Evolutionary conservation across 106 monocot genomes (phyloP).

Genomic region (Cymbidium sinense): DNA sequence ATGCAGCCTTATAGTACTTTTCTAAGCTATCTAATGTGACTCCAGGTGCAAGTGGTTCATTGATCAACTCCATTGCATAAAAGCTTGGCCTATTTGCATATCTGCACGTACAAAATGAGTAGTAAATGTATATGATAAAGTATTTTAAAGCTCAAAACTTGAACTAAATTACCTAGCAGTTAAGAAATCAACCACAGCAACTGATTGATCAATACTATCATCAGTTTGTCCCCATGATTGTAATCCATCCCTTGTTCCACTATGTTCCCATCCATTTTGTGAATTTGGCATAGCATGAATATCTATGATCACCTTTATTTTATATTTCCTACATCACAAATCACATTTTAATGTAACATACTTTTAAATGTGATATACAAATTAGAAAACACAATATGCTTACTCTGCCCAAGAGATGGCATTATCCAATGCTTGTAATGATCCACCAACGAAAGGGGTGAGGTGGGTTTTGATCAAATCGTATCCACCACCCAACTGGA

Average conservation of each 20-base stretch:
- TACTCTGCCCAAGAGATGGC: conserved; percentile 83
- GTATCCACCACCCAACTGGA: conserved; percentile 97
- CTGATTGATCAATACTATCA: conserved; percentile 37
- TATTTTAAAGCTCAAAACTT: too few relatives aligned
- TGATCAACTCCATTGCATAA: conserved; percentile 60
- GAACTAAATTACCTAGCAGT: conserved; percentile 37
- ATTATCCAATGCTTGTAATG: conserved; percentile 55
- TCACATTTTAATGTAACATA: not conserved
- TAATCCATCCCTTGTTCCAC: conserved; percentile 63
- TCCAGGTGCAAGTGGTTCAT: conserved; percentile 58
- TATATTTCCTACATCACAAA: conserved; percentile 23
- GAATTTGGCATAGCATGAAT: conserved; percentile 47
- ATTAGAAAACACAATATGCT: not conserved
- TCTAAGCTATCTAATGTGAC: conserved; percentile 33
- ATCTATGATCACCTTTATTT: conserved; percentile 43
- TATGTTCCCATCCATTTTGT: conserved; percentile 57
- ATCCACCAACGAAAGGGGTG: conserved; percentile 58
- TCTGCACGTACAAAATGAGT: not conserved
- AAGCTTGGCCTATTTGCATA: conserved; percentile 35
- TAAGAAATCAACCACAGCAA: conserved; percentile 60
- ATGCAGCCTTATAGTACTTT: conserved; percentile 62
- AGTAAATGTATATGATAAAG: too few relatives aligned
- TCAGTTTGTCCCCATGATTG: conserved; percentile 57
- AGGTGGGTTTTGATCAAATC: conserved; percentile 53
- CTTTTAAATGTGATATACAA: not conserved